Evolutionary conservation across 2,329 filamentous ascomycete genomes (phyloP).

Genomic region (Tolypocladium paradoxum): DNA sequence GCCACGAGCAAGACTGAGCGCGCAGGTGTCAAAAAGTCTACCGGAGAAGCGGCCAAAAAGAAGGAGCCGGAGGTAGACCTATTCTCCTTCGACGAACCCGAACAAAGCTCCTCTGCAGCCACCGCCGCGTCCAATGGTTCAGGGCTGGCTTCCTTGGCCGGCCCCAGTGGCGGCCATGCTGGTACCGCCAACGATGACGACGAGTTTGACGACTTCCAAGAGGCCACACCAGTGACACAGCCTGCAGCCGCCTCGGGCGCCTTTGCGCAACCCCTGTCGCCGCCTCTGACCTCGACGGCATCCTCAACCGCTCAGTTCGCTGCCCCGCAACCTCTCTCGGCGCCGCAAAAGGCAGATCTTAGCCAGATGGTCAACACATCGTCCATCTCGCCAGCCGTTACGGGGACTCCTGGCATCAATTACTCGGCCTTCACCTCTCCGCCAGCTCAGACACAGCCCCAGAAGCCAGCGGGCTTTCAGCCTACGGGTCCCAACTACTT

Average conservation of each 20-base stretch:
- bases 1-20: conserved; percentile 22
- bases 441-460: conserved; percentile 28
- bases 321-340: conserved; percentile 76
- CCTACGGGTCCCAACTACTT: conserved; percentile 87
- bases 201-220: conserved; percentile 97
- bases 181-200: conserved; percentile 54
- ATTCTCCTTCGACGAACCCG: conserved; percentile 80
- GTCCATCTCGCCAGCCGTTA: conserved; percentile 64
- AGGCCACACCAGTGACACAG: conserved; percentile 54
- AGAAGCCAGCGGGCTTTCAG: conserved; percentile 58
- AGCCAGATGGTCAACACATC: conserved; percentile 70
- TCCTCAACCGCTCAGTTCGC: conserved; percentile 58
- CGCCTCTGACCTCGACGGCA: conserved; percentile 38
- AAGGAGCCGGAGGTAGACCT: conserved; percentile 87
- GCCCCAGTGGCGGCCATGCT: conserved; percentile 9
- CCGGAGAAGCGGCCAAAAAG: conserved; percentile 59
- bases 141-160: conserved; percentile 34
- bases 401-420: conserved; percentile 46
- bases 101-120: conserved; percentile 34
- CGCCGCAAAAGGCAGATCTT: conserved; percentile 67
- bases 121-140: conserved; percentile 35
- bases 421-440: conserved; percentile 48
- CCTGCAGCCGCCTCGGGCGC: conserved; percentile 28
- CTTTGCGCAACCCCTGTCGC: conserved; percentile 29
- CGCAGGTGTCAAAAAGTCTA: conserved; percentile 26